A percentile compares a stretch with the other conserved stretches of the same genome.
Evolutionary conservation across 768 basidiomycete species (phyloP).

Genomic region (Saitozyma podzolica): DNA sequence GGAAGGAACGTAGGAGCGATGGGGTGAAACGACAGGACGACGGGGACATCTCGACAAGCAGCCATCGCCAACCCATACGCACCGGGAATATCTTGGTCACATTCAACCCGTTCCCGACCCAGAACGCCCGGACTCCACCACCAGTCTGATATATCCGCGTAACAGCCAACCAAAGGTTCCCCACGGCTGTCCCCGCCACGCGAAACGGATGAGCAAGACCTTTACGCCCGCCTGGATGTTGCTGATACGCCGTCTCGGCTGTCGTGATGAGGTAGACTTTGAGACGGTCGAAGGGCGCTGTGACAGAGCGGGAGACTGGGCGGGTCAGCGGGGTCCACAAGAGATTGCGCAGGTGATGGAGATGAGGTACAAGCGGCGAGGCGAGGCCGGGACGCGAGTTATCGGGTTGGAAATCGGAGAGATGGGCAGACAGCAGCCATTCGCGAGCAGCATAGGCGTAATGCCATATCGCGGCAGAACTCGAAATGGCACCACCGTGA

Average conservation of each 20-base stretch:
- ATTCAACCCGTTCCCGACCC: conserved; percentile 91
- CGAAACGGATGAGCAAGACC: conserved; percentile 21
- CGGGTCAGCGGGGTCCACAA: conserved; percentile 9
- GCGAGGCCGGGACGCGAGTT: no score
- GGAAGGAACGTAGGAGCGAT: conserved; percentile 1
- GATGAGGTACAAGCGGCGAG: no score
- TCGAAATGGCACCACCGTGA: no score
- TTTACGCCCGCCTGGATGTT: conserved; percentile 59
- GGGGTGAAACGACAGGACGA: not conserved
- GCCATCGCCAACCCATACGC: conserved; percentile 11
- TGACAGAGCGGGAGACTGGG: conserved; percentile 89
- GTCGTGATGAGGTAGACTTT: conserved; percentile 92
- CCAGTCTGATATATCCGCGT: conserved; percentile 83
- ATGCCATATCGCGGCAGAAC: no score
- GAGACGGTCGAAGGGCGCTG: conserved; percentile 94
- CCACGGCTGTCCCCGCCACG: conserved; percentile 44
- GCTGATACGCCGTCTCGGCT: conserved; percentile 42
- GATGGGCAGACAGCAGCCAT: no score
- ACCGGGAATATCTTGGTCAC: conserved; percentile 90
- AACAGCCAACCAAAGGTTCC: conserved; percentile 68
- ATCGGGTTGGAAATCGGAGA: no score
- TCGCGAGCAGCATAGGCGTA: no score
- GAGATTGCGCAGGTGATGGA: conserved; percentile 7
- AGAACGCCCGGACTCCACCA: conserved; percentile 78
- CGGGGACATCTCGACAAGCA: not conserved